These are phyloP conservation scores for Acacia pycnantha DNA, from an alignment of 331 rosid genomes.

Conservation along the genomic window DNA sequence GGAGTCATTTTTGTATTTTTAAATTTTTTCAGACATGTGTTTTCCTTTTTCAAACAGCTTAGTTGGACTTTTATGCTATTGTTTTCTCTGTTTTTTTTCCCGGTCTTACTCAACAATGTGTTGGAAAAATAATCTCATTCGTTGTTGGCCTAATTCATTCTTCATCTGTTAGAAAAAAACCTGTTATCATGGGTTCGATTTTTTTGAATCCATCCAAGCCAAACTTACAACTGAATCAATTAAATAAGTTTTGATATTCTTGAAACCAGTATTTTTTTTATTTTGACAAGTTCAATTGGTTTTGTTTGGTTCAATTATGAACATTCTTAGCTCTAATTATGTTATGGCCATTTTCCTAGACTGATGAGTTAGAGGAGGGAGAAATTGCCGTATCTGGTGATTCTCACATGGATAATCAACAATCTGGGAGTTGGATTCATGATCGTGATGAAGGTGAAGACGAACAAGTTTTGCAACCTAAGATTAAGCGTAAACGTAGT, in stretches of 20 bases:
- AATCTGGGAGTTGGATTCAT: slow-evolving; percentile 90
- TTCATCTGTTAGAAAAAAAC: neutral
- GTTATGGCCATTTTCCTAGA: slow-evolving; percentile 50
- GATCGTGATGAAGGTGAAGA: slow-evolving; percentile 96
- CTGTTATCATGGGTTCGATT: neutral
- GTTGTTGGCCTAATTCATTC: neutral
- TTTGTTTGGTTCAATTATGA: neutral
- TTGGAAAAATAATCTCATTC: no score
- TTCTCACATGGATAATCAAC: slow-evolving; percentile 89
- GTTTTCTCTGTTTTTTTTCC: no score
- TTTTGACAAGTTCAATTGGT: neutral
- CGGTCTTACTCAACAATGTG: neutral
- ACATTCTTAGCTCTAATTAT: slow-evolving; percentile 20
- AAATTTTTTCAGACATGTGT: no score
- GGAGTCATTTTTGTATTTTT: no score
- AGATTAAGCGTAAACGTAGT: slow-evolving; percentile 87
- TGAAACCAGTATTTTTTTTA: neutral
- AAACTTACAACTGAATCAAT: neutral
- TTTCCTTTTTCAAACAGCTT: neutral
- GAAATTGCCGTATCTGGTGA: slow-evolving; percentile 92
- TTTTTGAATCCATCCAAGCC: neutral
- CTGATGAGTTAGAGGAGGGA: slow-evolving; percentile 93
- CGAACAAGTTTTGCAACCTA: slow-evolving; percentile 95
- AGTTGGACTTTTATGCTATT: neutral
- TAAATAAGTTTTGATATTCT: neutral